Percentiles rank a stretch among this genome's conserved stretches.
Conservation (phyloP, 1,284 basidiomycete species). For the Mycena sp. region DNA sequence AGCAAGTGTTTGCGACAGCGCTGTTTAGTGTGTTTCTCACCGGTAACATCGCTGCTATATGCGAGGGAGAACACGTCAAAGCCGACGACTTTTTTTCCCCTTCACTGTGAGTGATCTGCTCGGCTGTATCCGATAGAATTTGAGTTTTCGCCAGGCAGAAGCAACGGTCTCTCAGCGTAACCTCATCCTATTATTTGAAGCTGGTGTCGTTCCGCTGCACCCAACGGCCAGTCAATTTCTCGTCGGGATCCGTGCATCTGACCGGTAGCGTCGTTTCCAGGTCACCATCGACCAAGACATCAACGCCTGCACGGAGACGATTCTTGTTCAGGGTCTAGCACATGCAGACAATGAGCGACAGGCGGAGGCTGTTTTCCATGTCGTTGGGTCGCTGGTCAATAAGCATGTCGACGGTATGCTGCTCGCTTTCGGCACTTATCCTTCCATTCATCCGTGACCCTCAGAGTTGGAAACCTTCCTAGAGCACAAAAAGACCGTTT, state of each 20-base stretch:
- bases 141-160: slow-evolving; percentile 47
- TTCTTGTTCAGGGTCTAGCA: slow-evolving; percentile 69
- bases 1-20: slow-evolving; percentile 61
- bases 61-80: slow-evolving; percentile 61
- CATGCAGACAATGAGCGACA: slow-evolving; percentile 64
- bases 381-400: slow-evolving; percentile 79
- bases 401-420: slow-evolving; percentile 72
- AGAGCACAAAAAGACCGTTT: slow-evolving; percentile 49
- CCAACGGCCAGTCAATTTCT: neutral
- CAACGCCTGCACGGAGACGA: slow-evolving; percentile 57
- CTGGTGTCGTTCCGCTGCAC: slow-evolving; percentile 20
- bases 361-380: slow-evolving; percentile 64
- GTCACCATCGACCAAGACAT: slow-evolving; percentile 46
- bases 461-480: slow-evolving; percentile 62
- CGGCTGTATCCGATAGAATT: neutral
- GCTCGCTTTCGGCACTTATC: no score
- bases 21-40: slow-evolving; percentile 69
- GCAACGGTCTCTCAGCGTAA: slow-evolving; percentile 43
- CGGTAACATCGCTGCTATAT: slow-evolving; percentile 64
- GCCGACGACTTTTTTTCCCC: slow-evolving; percentile 50
- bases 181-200: slow-evolving; percentile 27
- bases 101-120: slow-evolving; percentile 51
- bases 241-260: no score
- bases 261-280: neutral
- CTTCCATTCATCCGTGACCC: neutral